Conservation (phyloP, 202 grass and related monocot genomes). For the Musa balbisiana region DNA sequence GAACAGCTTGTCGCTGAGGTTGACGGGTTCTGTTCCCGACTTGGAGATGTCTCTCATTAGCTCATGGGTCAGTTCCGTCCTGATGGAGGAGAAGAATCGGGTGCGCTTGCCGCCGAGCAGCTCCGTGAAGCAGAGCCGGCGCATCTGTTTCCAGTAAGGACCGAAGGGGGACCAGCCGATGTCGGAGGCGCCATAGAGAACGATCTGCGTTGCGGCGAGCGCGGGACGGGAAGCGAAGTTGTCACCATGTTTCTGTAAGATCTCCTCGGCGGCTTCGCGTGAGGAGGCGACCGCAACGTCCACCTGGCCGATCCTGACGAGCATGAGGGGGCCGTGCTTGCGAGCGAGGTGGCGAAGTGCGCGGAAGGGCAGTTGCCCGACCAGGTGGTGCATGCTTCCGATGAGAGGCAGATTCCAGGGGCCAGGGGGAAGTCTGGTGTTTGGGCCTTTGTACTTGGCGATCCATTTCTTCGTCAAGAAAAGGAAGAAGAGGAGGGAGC, state of each 20-base stretch:
- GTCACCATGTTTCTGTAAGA: conserved; percentile 11
- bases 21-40: neutral
- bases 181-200: conserved; percentile 24
- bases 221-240: conserved; percentile 33
- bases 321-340: conserved; percentile 19
- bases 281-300: neutral
- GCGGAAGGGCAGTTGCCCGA: neutral
- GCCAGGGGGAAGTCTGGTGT: neutral
- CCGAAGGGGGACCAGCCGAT: conserved; percentile 33
- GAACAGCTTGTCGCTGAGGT: neutral
- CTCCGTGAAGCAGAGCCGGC: conserved; percentile 15
- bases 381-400: conserved; percentile 17
- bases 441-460: too few species aligned
- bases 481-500: too few species aligned
- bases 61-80: conserved; percentile 8
- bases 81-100: conserved; percentile 5
- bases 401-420: conserved; percentile 18
- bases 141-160: conserved; percentile 20
- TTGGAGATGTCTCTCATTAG: conserved; percentile 1
- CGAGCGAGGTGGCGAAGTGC: neutral
- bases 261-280: conserved; percentile 11
- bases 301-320: conserved; percentile 1
- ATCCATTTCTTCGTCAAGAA: too few species aligned
- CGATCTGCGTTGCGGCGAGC: neutral
- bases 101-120: conserved; percentile 26